These are phyloP conservation scores for Candida montana DNA, from an alignment of 805 yeast species.

Conservation along the genomic window DNA sequence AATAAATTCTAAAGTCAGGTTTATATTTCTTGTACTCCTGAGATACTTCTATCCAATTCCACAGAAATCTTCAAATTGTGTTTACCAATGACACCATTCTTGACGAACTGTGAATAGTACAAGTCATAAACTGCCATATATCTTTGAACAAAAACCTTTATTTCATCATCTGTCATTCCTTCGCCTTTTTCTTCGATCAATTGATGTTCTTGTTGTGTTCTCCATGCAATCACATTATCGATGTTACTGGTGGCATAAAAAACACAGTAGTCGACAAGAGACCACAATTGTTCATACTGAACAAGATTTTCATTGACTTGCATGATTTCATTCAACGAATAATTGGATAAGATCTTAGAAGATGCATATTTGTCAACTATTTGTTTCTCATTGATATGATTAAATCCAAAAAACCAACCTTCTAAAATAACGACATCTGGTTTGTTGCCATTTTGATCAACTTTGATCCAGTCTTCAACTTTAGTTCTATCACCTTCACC, in stretches of 20 bases:
- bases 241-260: conserved; percentile 56
- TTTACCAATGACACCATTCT: conserved; percentile 24
- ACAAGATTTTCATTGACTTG: conserved; percentile 48
- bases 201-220: conserved; percentile 61
- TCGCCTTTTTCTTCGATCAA: conserved; percentile 47
- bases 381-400: conserved; percentile 32
- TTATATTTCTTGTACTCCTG: conserved; percentile 3
- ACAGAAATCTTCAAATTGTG: conserved; percentile 17
- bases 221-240: conserved; percentile 69
- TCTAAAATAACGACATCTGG: conserved; percentile 73
- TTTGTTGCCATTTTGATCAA: conserved; percentile 15
- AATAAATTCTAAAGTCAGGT: too few relatives aligned
- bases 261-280: conserved; percentile 51
- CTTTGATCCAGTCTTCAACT: conserved; percentile 31
- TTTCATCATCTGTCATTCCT: conserved; percentile 81
- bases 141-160: conserved; percentile 63
- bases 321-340: conserved; percentile 25
- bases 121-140: conserved; percentile 83
- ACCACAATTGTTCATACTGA: conserved; percentile 52
- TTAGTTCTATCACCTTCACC: conserved; percentile 77
- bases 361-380: conserved; percentile 12
- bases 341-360: conserved; percentile 22
- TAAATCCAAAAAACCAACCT: conserved; percentile 92
- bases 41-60: conserved; percentile 14
- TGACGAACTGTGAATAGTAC: conserved; percentile 45